Base-by-base conservation (phyloP, 371 early-diverging fungal species). In the Vairimorpha necatrix region DNA sequence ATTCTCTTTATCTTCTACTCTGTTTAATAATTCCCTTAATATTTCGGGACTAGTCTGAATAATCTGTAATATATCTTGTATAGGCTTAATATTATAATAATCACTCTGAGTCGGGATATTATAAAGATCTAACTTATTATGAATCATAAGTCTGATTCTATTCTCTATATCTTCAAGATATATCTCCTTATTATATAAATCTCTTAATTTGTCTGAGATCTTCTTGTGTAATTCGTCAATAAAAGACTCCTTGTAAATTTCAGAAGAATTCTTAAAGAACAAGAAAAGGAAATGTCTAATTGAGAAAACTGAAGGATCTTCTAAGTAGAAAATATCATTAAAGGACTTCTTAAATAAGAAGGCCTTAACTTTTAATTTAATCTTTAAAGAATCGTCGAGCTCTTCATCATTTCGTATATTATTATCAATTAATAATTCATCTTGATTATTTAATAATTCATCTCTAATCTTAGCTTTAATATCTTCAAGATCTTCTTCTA, bases 11-110 rank as follows among this genome's bases (percentile, higher is more conserved):
- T 87, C 87, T 78, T 87, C 78, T 81, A 87, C 86, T 80, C 83
- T 83, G 56, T 79, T 87, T 3, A 99, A 86, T 61, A 96, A 81
- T 20, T 88, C 87, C 18, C 92, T 89, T 58, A 97, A 84, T 76
- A 96, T 93, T 32, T 85, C 80, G 4, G 97, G 96, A 78, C 96
- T 91, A 0, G 94, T 95, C 83, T 96, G 97, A 32, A 99, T 86
- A 34, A 92, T 71, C 78, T 97, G 94, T 63, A 98, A 90, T 34
- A 99, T 91, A 76, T 92, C 90, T 81, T 96, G 95, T 68, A 91
- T 86, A 22, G 86, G 85, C 50, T 88, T 88, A 32, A 72, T 75
- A 20, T 81, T 70, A 20, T 58, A 73, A 83, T 84, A 76, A 82
- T 86, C 50, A 88, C 84, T 3, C 87, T 88, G 2, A 13, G 76